A percentile compares a stretch with the other conserved stretches of the same genome.
Conservation (phyloP, 192 early-diverging fungal genomes). For the Linnemannia zychae region DNA sequence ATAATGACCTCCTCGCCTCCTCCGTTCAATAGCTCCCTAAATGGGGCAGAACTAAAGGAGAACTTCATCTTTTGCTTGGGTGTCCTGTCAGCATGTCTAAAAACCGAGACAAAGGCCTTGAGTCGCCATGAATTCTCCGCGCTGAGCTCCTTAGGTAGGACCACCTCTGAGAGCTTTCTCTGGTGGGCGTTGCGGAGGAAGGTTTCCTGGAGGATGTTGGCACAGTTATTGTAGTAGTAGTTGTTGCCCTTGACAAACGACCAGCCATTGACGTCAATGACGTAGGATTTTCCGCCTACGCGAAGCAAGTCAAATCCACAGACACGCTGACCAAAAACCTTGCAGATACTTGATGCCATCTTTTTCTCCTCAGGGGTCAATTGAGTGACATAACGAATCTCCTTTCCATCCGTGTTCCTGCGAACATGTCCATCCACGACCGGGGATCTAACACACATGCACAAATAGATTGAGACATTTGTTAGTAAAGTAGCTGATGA, state of each 20-base stretch:
- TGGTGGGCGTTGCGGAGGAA: constrained; percentile 78
- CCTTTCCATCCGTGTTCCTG: constrained; percentile 95
- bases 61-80: constrained; percentile 99
- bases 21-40: constrained; percentile 80
- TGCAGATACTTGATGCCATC: constrained; percentile 77
- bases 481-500: constrained; percentile 11
- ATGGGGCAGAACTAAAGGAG: constrained; percentile 76
- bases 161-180: constrained; percentile 67
- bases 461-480: constrained; percentile 18
- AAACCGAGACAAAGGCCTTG: constrained; percentile 93
- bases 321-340: constrained; percentile 90
- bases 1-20: constrained; percentile 84
- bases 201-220: constrained; percentile 77
- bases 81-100: constrained; percentile 97
- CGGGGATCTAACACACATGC: constrained; percentile 72
- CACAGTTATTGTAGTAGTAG: constrained; percentile 90
- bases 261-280: constrained; percentile 99
- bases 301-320: constrained; percentile 96
- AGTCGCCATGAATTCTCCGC: constrained; percentile 91
- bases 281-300: constrained; percentile 81
- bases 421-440: constrained; percentile 95
- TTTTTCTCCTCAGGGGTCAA: constrained; percentile 84
- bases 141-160: constrained; percentile 67
- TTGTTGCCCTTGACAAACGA: constrained; percentile 97
- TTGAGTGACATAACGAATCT: constrained; percentile 90